These are phyloP conservation scores for Adansonia madagascariensis DNA, from an alignment of 441 rosid species.

Conservation along the genomic window DNA sequence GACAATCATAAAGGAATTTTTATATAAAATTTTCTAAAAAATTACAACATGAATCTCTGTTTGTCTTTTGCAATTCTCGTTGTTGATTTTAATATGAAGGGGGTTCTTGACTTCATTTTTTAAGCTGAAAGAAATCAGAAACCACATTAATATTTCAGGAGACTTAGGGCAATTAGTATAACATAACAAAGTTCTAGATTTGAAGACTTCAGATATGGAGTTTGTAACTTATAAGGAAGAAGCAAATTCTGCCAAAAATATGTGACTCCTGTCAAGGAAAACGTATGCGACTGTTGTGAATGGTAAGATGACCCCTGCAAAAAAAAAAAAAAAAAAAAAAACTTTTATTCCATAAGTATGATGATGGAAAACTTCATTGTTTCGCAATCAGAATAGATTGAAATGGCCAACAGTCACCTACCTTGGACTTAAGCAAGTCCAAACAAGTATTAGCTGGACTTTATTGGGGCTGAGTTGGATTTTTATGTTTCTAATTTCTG, in stretches of 20 bases:
- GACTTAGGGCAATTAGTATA: neutral
- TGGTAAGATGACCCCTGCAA: neutral
- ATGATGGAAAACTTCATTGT: constrained; percentile 13
- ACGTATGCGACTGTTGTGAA: neutral
- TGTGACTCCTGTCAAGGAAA: neutral
- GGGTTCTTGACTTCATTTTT: neutral
- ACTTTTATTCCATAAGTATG: neutral
- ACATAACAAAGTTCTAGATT: neutral
- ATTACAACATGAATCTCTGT: neutral
- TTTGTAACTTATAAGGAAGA: no score
- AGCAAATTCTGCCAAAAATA: no score
- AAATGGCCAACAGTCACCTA: neutral
- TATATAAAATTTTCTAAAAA: neutral
- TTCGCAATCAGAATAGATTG: neutral
- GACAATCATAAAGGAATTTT: neutral
- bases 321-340: neutral
- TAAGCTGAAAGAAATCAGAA: constrained; percentile 5
- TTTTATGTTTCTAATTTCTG: constrained; percentile 1
- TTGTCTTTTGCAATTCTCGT: neutral
- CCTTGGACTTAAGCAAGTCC: neutral
- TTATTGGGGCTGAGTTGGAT: neutral
- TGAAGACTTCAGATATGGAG: neutral
- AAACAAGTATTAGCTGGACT: neutral
- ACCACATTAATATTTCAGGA: neutral
- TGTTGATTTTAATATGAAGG: neutral